Conservation (phyloP, 2,329 filamentous ascomycete species). For the Fusarium staphyleae region DNA sequence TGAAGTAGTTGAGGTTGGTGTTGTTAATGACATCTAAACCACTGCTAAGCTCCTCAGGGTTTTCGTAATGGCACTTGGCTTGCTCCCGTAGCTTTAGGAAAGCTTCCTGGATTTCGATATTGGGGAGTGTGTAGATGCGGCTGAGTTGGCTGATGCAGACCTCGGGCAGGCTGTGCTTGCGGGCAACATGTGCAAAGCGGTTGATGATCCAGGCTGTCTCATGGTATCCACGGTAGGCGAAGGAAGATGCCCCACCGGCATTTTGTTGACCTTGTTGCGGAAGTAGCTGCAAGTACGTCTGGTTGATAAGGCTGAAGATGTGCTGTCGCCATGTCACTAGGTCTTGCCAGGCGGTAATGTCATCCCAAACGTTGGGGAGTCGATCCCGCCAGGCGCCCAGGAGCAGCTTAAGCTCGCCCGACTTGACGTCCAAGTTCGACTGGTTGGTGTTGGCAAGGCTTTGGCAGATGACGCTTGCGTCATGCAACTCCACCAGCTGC, state of each 20-base stretch:
- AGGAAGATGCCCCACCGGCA: conserved; percentile 82
- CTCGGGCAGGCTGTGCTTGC: conserved; percentile 95
- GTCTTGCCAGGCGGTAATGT: conserved; percentile 99
- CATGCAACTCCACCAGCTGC: conserved; percentile 94
- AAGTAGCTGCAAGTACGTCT: conserved; percentile 85
- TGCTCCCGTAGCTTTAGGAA: conserved; percentile 99
- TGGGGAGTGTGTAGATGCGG: conserved; percentile 96
- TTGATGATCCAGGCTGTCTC: conserved; percentile 99
- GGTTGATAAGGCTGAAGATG: conserved; percentile 97
- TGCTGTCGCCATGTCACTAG: conserved; percentile 99
- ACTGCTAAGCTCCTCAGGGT: conserved; percentile 87
- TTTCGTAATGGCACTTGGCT: conserved; percentile 98
- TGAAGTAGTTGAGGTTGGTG: conserved; percentile 98
- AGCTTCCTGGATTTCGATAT: conserved; percentile 99
- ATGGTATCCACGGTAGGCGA: conserved; percentile 96
- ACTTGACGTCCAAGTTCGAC: conserved; percentile 89
- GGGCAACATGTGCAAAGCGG: conserved; percentile 94
- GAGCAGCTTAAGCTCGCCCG: conserved; percentile 91
- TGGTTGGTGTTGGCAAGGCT: conserved; percentile 87
- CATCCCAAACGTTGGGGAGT: conserved; percentile 97
- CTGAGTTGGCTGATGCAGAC: conserved; percentile 98
- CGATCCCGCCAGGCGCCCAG: conserved; percentile 95
- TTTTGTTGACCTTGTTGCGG: conserved; percentile 78
- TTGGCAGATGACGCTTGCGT: conserved; percentile 94
- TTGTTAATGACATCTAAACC: conserved; percentile 99